A percentile compares a stretch with the other conserved stretches of the same genome.
Evolutionary conservation across 257 asterid species (phyloP).

Genomic region (Salvia miltiorrhiza): DNA sequence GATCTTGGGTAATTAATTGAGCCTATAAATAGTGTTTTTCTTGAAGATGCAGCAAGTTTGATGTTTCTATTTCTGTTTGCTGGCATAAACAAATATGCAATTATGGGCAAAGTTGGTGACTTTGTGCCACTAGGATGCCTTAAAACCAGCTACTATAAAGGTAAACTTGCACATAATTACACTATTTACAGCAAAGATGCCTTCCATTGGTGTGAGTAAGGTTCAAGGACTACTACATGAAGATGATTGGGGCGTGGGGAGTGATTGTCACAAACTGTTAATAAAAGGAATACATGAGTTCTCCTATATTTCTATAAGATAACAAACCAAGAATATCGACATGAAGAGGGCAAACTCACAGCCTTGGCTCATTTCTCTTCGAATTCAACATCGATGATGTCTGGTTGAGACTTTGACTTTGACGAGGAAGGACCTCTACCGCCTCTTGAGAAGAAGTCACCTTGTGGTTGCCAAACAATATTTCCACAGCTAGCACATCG

Average conservation of each 20-base stretch:
- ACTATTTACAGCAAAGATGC: constrained; percentile 20
- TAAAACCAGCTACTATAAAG: too few relatives aligned
- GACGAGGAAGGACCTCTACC: constrained; percentile 62
- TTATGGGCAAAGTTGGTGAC: too few relatives aligned
- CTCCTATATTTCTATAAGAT: constrained; percentile 20
- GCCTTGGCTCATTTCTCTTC: constrained; percentile 71
- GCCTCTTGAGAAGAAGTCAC: constrained; percentile 60
- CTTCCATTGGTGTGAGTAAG: not conserved
- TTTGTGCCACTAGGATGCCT: too few relatives aligned
- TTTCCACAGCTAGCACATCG: constrained; percentile 86
- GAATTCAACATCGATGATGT: constrained; percentile 85
- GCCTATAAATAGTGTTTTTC: too few relatives aligned
- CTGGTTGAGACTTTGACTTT: constrained; percentile 75
- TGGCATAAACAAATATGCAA: too few relatives aligned
- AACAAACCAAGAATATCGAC: constrained; percentile 21
- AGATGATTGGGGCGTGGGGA: not conserved
- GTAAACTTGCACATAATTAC: constrained; percentile 15
- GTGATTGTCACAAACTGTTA: not conserved
- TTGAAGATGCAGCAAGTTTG: too few relatives aligned
- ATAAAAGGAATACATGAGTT: constrained; percentile 17
- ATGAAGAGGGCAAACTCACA: constrained; percentile 12
- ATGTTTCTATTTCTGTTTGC: too few relatives aligned
- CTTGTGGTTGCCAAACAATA: constrained; percentile 89
- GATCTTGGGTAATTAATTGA: too few relatives aligned
- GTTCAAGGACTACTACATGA: constrained; percentile 11